phyloP scores from a whole-genome alignment of 768 basidiomycete species.

The Termitomyces sp. region DNA sequence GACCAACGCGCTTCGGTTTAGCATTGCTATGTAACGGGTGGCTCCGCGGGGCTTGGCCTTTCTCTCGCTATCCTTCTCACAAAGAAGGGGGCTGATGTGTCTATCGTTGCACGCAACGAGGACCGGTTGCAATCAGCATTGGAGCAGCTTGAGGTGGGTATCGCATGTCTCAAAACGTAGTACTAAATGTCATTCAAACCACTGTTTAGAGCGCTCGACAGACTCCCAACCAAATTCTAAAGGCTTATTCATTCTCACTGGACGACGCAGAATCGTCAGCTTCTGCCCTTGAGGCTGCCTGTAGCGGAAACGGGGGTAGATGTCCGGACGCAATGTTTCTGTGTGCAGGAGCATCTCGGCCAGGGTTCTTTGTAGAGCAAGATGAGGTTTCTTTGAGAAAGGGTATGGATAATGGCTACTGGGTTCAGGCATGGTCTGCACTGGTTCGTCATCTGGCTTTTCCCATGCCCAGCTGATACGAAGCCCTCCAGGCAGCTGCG shows the following conservation, averaged over 20 bases:
- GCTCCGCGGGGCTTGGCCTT: slow-evolving; percentile 80
- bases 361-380: slow-evolving; percentile 73
- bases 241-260: slow-evolving; percentile 63
- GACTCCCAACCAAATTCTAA: slow-evolving; percentile 54
- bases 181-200: background rate
- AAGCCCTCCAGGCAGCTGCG: slow-evolving; percentile 52
- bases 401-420: slow-evolving; percentile 40
- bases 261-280: slow-evolving; percentile 43
- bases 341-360: slow-evolving; percentile 71
- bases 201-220: slow-evolving; percentile 43
- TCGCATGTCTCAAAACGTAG: background rate
- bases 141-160: slow-evolving; percentile 56
- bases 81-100: slow-evolving; percentile 71
- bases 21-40: slow-evolving; percentile 89
- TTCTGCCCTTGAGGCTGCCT: slow-evolving; percentile 59
- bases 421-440: slow-evolving; percentile 52
- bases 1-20: slow-evolving; percentile 20
- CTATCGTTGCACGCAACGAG: slow-evolving; percentile 78
- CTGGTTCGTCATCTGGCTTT: slow-evolving; percentile 40
- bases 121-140: slow-evolving; percentile 60
- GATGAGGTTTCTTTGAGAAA: slow-evolving; percentile 47
- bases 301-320: slow-evolving; percentile 43
- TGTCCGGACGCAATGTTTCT: slow-evolving; percentile 74
- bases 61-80: slow-evolving; percentile 66
- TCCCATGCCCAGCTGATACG: slow-evolving; percentile 20